Evolutionary conservation across 2,329 filamentous ascomycete genomes (phyloP).

Genomic region (Thyridium curvatum): DNA sequence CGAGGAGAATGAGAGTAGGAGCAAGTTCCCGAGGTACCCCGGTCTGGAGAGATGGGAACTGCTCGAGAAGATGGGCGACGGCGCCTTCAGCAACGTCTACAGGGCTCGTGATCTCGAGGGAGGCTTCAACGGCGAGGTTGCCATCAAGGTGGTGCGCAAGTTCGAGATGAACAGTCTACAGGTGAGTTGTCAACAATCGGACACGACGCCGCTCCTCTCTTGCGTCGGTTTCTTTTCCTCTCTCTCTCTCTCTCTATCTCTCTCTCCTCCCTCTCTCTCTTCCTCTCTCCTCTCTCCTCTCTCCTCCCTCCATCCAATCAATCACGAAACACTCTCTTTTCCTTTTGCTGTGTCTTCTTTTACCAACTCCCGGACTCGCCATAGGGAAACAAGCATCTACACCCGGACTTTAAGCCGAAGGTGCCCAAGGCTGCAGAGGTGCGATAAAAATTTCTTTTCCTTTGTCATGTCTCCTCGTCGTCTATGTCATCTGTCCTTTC

Average conservation of each 20-base stretch:
- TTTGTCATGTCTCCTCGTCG: slow-evolving; percentile 17
- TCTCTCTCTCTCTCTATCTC: slow-evolving; percentile 19
- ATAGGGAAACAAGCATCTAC: slow-evolving; percentile 87
- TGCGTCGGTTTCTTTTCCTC: slow-evolving; percentile 10
- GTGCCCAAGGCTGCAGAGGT: slow-evolving; percentile 96
- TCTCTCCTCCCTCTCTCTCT: slow-evolving; percentile 22
- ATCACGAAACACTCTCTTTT: slow-evolving; percentile 15
- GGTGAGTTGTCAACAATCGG: slow-evolving; percentile 56
- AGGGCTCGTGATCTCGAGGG: slow-evolving; percentile 72
- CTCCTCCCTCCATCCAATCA: slow-evolving; percentile 14
- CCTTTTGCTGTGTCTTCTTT: slow-evolving; percentile 19
- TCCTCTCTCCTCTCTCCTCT: slow-evolving; percentile 24
- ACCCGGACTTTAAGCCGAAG: slow-evolving; percentile 88
- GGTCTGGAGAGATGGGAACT: slow-evolving; percentile 82
- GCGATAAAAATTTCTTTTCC: slow-evolving; percentile 48
- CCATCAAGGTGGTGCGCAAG: slow-evolving; percentile 98
- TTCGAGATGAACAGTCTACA: slow-evolving; percentile 98
- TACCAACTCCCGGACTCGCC: slow-evolving; percentile 47
- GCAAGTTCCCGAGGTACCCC: slow-evolving; percentile 80
- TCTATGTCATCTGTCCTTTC: slow-evolving; percentile 14
- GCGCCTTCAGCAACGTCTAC: slow-evolving; percentile 98
- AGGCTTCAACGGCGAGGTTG: slow-evolving; percentile 65
- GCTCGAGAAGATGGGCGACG: slow-evolving; percentile 96
- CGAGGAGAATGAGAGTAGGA: slow-evolving; percentile 81
- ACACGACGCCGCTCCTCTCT: slow-evolving; percentile 4